Percentiles rank a stretch among this genome's conserved stretches.
Conservation (phyloP, 345 rosid species). For the Acer yangbiense region DNA sequence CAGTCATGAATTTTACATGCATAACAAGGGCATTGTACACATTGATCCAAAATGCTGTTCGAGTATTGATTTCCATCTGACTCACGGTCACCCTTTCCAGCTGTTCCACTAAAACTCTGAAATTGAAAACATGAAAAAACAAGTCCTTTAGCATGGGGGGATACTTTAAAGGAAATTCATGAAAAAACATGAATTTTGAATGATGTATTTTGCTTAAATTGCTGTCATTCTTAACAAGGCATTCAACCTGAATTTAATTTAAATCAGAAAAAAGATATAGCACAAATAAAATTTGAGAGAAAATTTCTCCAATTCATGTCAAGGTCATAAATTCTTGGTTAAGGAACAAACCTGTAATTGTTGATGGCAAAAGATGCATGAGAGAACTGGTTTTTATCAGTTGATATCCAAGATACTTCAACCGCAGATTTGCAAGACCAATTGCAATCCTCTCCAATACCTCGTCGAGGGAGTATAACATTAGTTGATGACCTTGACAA, state of each 20-base stretch:
- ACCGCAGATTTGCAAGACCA: slow-evolving; percentile 75
- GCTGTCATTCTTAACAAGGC: not conserved
- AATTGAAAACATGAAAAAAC: slow-evolving; percentile 22
- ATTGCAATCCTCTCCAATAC: slow-evolving; percentile 49
- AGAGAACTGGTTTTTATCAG: slow-evolving; percentile 65
- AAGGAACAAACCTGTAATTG: slow-evolving; percentile 63
- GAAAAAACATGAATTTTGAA: no score
- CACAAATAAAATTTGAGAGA: not conserved
- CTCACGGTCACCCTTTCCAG: slow-evolving; percentile 64
- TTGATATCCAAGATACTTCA: slow-evolving; percentile 75
- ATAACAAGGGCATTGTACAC: slow-evolving; percentile 88
- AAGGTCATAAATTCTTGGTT: not conserved
- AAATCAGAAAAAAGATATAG: not conserved
- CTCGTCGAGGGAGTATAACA: slow-evolving; percentile 53
- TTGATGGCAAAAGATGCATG: slow-evolving; percentile 70
- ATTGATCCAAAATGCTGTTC: slow-evolving; percentile 85
- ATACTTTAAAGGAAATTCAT: not conserved
- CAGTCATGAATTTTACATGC: slow-evolving; percentile 61
- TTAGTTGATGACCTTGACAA: slow-evolving; percentile 68
- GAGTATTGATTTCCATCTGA: slow-evolving; percentile 64
- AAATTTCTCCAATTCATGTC: not conserved
- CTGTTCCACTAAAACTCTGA: slow-evolving; percentile 86
- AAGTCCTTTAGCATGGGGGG: not conserved
- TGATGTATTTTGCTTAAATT: not conserved
- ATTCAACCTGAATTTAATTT: not conserved